Base-by-base conservation (phyloP, 768 basidiomycete genomes). In the Pisolithus marmoratus region DNA sequence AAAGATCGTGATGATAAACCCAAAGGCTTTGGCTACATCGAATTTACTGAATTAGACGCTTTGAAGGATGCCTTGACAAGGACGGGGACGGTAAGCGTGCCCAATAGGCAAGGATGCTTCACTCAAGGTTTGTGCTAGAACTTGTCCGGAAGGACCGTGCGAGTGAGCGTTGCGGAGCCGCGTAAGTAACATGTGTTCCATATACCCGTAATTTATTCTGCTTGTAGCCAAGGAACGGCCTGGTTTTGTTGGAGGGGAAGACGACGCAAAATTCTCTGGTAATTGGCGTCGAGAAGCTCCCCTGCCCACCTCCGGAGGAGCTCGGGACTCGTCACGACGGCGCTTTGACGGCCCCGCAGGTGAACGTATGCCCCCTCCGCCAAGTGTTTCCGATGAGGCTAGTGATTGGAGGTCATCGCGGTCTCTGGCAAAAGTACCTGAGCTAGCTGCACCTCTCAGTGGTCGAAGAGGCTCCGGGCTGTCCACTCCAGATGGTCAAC, bases 21-120 rank as follows among this genome's bases (percentile, higher is more conserved):
- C 19, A 97, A 97, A 69, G 96, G 96, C 1, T 98, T 97, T 71
- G 96, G 95, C 31, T 98, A 99, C 67, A 83, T 97, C 53, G 96
- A 99, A 66, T 98, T 98, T 63, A 79, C 77, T n/a, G 87, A 85
- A 48, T 63, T 93, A 52, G 91, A 94, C 19, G 85, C 82, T 44
- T 72, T 98, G 47, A 94, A 94, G 71, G 84, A 84, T 53, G 96
- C 87, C 5, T 71, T 99, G 36, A 70, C 75, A 20, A 86, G 82
- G 70, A 79, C 75, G 23, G 89, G 87, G 49, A 67, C 78, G 27
- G 90, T 92, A 54, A 64, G 89, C 69, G 27, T 17, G 34, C 23
- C 27, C 14, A 23, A 22, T n/a, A 19, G 48, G 50, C 8, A 15
- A 2, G 11, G 22, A 22, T 26, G 8, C 26, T 45, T 14, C 15